These are phyloP conservation scores for Kodamaea restingae DNA, from an alignment of 805 yeast genomes.

Conservation along the genomic window DNA sequence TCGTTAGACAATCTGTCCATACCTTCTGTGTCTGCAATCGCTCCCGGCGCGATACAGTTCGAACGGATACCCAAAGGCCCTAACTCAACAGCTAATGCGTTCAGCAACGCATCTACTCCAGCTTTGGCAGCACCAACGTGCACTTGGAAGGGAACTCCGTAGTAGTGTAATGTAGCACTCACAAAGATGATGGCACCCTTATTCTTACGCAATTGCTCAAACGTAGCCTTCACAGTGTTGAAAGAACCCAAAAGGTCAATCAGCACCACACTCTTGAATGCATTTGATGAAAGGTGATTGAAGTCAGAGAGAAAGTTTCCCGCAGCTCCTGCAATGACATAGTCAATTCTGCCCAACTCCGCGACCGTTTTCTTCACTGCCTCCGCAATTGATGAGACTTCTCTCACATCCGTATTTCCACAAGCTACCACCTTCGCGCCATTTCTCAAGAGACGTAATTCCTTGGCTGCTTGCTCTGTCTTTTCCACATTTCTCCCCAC, in stretches of 20 bases:
- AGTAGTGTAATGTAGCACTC: constrained; percentile 42
- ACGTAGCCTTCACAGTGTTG: constrained; percentile 40
- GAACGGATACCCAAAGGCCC: constrained; percentile 29
- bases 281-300: constrained; percentile 41
- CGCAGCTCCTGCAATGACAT: constrained; percentile 44
- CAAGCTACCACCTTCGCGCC: constrained; percentile 24
- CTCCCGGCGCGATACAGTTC: constrained; percentile 27
- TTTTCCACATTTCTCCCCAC: constrained; percentile 24
- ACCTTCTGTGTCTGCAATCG: constrained; percentile 28
- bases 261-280: constrained; percentile 35
- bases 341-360: constrained; percentile 41
- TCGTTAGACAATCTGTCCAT: constrained; percentile 19
- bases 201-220: constrained; percentile 33
- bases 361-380: constrained; percentile 22
- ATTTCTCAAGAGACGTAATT: constrained; percentile 19
- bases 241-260: constrained; percentile 41
- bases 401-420: constrained; percentile 22
- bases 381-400: constrained; percentile 19
- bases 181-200: constrained; percentile 37
- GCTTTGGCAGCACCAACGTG: constrained; percentile 32
- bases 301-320: constrained; percentile 41
- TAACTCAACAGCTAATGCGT: constrained; percentile 28
- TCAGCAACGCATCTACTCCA: constrained; percentile 27
- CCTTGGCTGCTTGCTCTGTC: constrained; percentile 22
- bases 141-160: constrained; percentile 38